Evolutionary conservation across 164 flowering plant genomes (phyloP).

Genomic region (Nelumbo lutea): DNA sequence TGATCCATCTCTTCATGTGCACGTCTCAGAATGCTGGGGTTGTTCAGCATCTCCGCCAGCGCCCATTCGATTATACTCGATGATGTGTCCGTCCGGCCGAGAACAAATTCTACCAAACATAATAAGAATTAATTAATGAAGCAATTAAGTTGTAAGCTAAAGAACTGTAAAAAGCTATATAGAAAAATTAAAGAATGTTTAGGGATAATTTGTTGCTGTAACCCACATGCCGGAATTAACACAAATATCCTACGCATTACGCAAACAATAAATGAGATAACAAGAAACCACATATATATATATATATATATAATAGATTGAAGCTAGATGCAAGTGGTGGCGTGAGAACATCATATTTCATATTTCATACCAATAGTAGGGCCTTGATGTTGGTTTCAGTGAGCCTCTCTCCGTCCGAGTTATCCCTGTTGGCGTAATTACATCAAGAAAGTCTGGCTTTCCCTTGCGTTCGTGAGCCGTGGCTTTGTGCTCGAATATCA

Average conservation of each 20-base stretch:
- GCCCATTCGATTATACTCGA: slow-evolving; percentile 10
- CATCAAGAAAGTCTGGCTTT: slow-evolving; percentile 33
- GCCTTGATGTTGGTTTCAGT: slow-evolving; percentile 34
- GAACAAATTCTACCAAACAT: slow-evolving; percentile 14
- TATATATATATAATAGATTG: no score
- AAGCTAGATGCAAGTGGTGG: no score
- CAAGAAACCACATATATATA: no score
- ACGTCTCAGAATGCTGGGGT: slow-evolving; percentile 11
- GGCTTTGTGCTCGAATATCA: slow-evolving; percentile 32
- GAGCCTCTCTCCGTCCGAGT: slow-evolving; percentile 23
- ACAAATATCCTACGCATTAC: no score
- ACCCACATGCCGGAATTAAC: no score
- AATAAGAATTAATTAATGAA: background rate
- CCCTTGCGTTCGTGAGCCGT: slow-evolving; percentile 18
- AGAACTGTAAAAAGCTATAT: no score
- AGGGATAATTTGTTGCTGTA: background rate
- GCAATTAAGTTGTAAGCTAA: no score
- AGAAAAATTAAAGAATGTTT: background rate
- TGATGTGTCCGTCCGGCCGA: slow-evolving; percentile 15
- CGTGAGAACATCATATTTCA: no score
- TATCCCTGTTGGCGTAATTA: slow-evolving; percentile 17
- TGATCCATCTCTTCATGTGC: slow-evolving; percentile 21
- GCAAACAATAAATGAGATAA: no score
- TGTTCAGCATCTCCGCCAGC: slow-evolving; percentile 14
- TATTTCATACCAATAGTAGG: slow-evolving; percentile 29